Evolutionary conservation across 1,284 basidiomycete genomes (phyloP).

Genomic region (Malassezia brasiliensis): DNA sequence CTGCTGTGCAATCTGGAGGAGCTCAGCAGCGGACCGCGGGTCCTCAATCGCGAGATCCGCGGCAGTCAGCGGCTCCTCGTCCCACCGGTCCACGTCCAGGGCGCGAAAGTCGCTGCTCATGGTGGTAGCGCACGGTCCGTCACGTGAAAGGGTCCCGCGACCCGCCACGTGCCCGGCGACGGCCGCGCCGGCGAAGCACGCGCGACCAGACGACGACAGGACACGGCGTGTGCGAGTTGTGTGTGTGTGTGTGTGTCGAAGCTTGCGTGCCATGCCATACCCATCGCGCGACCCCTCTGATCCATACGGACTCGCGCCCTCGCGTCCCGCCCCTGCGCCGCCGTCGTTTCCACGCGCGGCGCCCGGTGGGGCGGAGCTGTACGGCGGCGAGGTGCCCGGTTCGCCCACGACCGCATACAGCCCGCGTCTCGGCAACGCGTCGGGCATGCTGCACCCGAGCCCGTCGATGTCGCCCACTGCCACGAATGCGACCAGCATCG

Average conservation of each 20-base stretch:
- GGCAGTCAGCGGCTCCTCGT: conserved; percentile 78
- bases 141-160: neutral
- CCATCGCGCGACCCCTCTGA: conserved; percentile 1
- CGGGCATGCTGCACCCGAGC: neutral
- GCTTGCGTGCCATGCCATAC: conserved; percentile 6
- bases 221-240: neutral
- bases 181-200: neutral
- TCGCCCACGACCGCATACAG: neutral
- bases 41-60: conserved; percentile 71
- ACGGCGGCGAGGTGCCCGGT: neutral
- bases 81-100: conserved; percentile 86
- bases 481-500: neutral
- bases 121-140: conserved; percentile 3
- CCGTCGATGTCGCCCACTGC: neutral
- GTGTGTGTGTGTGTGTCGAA: neutral
- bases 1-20: conserved; percentile 65
- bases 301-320: conserved; percentile 7
- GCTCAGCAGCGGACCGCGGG: conserved; percentile 65
- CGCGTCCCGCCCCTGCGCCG: conserved; percentile 11
- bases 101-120: conserved; percentile 60
- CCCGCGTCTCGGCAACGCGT: neutral
- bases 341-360: neutral
- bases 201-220: neutral
- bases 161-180: neutral
- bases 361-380: neutral